Evolutionary conservation across 164 flowering plant genomes (phyloP).

Genomic region (Litsea cubeba): DNA sequence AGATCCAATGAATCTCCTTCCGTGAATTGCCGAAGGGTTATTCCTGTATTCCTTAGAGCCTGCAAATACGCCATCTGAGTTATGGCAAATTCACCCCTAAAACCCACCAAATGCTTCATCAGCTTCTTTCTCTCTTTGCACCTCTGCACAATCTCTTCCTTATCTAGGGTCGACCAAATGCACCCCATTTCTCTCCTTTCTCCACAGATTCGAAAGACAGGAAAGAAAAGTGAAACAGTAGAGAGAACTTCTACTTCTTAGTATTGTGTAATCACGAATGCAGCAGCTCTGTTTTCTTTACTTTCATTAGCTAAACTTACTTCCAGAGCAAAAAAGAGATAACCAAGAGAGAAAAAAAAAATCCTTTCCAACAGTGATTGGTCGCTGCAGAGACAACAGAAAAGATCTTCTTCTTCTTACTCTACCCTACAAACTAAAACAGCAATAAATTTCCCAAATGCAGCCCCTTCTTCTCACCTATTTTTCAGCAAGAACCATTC

Average conservation of each 20-base stretch:
- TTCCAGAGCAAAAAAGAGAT: not conserved
- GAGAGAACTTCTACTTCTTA: not conserved
- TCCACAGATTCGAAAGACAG: not conserved
- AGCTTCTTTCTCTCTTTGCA: constrained; percentile 74
- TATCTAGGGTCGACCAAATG: constrained; percentile 58
- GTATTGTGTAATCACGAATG: not conserved
- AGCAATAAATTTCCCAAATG: constrained; percentile 1
- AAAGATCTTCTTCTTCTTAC: not conserved
- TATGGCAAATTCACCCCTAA: constrained; percentile 57
- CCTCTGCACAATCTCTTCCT: constrained; percentile 55
- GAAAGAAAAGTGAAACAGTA: not conserved
- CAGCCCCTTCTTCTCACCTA: not conserved
- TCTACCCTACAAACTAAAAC: not conserved
- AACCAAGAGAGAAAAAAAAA: not conserved
- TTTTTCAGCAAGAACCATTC: not conserved
- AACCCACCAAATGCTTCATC: constrained; percentile 58
- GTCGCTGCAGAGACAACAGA: not conserved
- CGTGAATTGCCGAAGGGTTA: constrained; percentile 76
- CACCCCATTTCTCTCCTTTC: constrained; percentile 55
- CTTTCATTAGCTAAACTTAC: not conserved
- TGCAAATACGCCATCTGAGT: constrained; percentile 66
- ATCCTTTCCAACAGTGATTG: not conserved
- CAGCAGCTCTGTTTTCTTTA: not conserved
- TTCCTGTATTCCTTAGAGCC: constrained; percentile 74
- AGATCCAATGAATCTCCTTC: constrained; percentile 60